Conservation (phyloP, 257 asterid genomes). For the Plectranthus barbatus region DNA sequence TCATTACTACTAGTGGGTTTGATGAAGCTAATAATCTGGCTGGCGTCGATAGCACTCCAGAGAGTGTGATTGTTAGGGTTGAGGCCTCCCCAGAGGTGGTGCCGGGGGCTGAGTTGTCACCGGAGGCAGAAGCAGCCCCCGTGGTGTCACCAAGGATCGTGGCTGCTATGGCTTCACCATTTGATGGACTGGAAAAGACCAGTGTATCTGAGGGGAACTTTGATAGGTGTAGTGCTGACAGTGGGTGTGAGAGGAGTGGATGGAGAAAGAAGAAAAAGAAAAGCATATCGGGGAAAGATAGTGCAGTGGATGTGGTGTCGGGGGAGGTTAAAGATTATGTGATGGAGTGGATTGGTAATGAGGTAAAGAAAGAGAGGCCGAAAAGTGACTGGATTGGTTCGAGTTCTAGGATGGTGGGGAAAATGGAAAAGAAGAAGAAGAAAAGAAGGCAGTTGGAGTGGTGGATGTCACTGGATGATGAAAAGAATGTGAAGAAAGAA, state of each 20-base stretch:
- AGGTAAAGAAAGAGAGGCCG: slow-evolving; percentile 90
- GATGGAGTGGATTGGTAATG: slow-evolving; percentile 94
- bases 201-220: slow-evolving; percentile 62
- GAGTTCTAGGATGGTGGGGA: slow-evolving; percentile 27
- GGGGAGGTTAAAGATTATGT: slow-evolving; percentile 82
- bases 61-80: slow-evolving; percentile 49
- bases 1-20: slow-evolving; percentile 46
- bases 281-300: slow-evolving; percentile 64
- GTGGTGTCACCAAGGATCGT: slow-evolving; percentile 70
- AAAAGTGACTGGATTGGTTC: slow-evolving; percentile 70
- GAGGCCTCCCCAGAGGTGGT: slow-evolving; percentile 62
- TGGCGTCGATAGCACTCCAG: slow-evolving; percentile 60
- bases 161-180: slow-evolving; percentile 68
- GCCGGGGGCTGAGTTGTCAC: slow-evolving; percentile 45
- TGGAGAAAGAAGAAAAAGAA: slow-evolving; percentile 71
- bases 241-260: slow-evolving; percentile 45
- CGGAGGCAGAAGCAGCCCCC: slow-evolving; percentile 33
- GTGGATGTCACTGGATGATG: slow-evolving; percentile 91
- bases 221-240: slow-evolving; percentile 51
- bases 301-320: slow-evolving; percentile 36
- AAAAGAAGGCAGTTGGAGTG: slow-evolving; percentile 62
- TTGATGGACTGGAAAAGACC: slow-evolving; percentile 53
- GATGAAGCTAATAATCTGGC: slow-evolving; percentile 45
- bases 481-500: slow-evolving; percentile 60
- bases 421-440: slow-evolving; percentile 53